Percentiles rank a stretch among this genome's conserved stretches.
phyloP scores from a whole-genome alignment of 2,329 filamentous ascomycete species.

The Lasiodiplodia theobromae region DNA sequence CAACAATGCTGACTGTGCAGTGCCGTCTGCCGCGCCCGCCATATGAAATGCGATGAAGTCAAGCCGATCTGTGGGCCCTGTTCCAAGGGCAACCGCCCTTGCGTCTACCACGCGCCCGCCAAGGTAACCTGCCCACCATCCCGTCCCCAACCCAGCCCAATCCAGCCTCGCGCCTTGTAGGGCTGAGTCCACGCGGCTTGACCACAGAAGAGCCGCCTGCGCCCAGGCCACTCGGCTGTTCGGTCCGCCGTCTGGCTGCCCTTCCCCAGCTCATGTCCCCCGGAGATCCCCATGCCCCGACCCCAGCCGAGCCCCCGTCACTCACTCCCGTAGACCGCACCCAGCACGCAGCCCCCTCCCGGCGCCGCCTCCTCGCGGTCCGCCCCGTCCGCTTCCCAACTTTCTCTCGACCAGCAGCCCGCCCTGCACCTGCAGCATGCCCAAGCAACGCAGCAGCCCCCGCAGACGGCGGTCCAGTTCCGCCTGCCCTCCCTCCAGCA shows the following conservation, averaged over 20 bases:
- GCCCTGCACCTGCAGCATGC: background rate
- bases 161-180: conserved; percentile 17
- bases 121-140: conserved; percentile 28
- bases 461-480: conserved; percentile 5
- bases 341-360: background rate
- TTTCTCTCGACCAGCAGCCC: background rate
- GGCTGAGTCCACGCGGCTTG: conserved; percentile 14
- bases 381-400: background rate
- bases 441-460: background rate
- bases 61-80: conserved; percentile 55
- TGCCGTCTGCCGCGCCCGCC: conserved; percentile 54
- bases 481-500: conserved; percentile 26
- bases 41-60: conserved; percentile 61
- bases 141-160: conserved; percentile 8
- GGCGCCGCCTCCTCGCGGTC: conserved; percentile 3
- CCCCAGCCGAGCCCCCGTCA: background rate
- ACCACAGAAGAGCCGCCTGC: conserved; percentile 15
- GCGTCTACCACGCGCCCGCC: conserved; percentile 42
- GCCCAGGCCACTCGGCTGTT: background rate
- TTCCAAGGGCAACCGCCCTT: conserved; percentile 52
- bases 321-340: conserved; percentile 6
- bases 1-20: conserved; percentile 35
- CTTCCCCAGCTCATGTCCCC: background rate
- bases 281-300: conserved; percentile 1
- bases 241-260: background rate